These are phyloP conservation scores for Ramaria rubella DNA, from an alignment of 768 basidiomycete genomes.

Conservation along the genomic window DNA sequence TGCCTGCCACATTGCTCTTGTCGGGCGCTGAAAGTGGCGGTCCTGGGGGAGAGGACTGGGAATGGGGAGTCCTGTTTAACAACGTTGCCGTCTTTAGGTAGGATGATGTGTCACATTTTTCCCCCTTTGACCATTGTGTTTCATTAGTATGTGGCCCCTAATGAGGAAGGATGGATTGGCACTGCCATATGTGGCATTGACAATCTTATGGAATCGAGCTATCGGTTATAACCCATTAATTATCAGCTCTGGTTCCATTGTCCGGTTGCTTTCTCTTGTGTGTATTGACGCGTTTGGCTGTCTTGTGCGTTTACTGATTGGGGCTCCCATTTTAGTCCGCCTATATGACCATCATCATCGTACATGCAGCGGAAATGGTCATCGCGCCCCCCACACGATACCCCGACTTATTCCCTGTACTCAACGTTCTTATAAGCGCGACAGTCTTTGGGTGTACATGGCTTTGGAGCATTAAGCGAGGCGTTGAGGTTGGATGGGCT, in stretches of 20 bases:
- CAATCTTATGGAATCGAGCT: slow-evolving; percentile 74
- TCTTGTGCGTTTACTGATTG: slow-evolving; percentile 5
- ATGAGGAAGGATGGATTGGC: slow-evolving; percentile 72
- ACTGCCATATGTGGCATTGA: slow-evolving; percentile 62
- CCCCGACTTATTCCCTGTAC: slow-evolving; percentile 78
- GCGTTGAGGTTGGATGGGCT: slow-evolving; percentile 77
- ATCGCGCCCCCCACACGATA: slow-evolving; percentile 64
- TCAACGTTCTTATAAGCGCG: slow-evolving; percentile 77
- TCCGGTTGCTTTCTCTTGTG: slow-evolving; percentile 47
- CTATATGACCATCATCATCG: slow-evolving; percentile 44
- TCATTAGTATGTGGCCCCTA: slow-evolving; percentile 86
- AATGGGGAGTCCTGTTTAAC: slow-evolving; percentile 68
- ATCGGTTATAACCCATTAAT: slow-evolving; percentile 71
- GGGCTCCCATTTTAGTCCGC: slow-evolving; percentile 33
- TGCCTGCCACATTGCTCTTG: slow-evolving; percentile 78
- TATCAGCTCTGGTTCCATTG: slow-evolving; percentile 37
- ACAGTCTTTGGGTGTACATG: slow-evolving; percentile 78
- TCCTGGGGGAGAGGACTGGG: slow-evolving; percentile 40
- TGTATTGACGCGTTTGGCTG: slow-evolving; percentile 13
- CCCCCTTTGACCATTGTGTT: background rate
- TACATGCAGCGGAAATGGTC: slow-evolving; percentile 62
- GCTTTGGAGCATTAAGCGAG: slow-evolving; percentile 84
- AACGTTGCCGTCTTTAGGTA: slow-evolving; percentile 88
- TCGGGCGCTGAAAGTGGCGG: slow-evolving; percentile 33
- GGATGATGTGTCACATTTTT: slow-evolving; percentile 15